Evolutionary conservation across 73 alveolate genomes (phyloP).

Genomic region (Durusdinium trenchii): DNA sequence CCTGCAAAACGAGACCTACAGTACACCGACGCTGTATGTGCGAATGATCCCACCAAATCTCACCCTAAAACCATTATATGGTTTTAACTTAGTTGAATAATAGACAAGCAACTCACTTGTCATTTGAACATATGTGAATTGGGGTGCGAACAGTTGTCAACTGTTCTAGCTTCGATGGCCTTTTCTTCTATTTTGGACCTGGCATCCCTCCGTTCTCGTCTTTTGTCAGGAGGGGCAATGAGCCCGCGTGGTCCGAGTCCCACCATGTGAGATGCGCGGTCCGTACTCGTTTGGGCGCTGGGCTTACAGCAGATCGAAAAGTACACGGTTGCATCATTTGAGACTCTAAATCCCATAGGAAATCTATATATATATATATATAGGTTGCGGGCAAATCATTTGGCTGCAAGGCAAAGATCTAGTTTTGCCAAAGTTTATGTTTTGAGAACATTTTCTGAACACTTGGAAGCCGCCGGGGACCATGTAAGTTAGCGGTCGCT

Average conservation of each 20-base stretch:
- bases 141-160: not conserved
- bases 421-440: not conserved
- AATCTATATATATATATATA: not conserved
- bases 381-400: not conserved
- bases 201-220: not conserved
- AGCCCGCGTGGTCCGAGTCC: slow-evolving; percentile 29
- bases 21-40: too few relatives aligned
- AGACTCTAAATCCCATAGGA: not conserved
- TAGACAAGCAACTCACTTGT: not conserved
- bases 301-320: not conserved
- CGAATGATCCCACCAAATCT: not conserved
- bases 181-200: not conserved
- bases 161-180: not conserved
- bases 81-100: not conserved
- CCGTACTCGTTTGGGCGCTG: not conserved
- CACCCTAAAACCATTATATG: not conserved
- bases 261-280: not conserved
- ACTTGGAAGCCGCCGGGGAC: too few relatives aligned
- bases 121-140: not conserved
- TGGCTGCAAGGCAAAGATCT: not conserved
- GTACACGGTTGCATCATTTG: not conserved
- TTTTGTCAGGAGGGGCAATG: not conserved
- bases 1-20: too few relatives aligned
- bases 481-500: too few relatives aligned
- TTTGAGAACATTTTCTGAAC: too few relatives aligned